Base-by-base conservation (phyloP, 768 basidiomycete genomes). In the Termitomyces sp. region DNA sequence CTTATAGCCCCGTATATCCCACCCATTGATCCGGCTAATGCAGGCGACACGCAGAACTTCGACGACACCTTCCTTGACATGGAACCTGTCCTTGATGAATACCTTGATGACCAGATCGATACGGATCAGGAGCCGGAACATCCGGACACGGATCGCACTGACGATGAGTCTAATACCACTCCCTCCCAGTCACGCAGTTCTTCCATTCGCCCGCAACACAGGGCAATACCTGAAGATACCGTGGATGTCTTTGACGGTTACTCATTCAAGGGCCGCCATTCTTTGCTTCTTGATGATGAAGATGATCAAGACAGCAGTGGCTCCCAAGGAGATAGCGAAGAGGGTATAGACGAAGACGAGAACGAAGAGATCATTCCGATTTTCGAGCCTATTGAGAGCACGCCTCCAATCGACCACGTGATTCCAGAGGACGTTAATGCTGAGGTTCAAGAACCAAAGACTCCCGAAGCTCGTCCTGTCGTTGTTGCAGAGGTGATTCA, bases 51-150 rank as follows among this genome's bases (percentile, higher is more conserved):
- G 63, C 92, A 92, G 71, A 98, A 98, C 74, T 99, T 98, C 71
- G 96, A 98, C 71, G 92, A 95, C 61, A 87, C 92, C 41, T 98
- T 97, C 84, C 81, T 98, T 58, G 91, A 91, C 68, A 96, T 98
- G 91, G 88, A 90, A 62, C 92, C 94, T 24, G 87, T 91, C 49
- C 84, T 98, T 60, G 90, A 94, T 62, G 88, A 90, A 52, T 80
- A 78, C 59, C 79, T 82, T 64, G 87, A 86, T 45, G 78, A 82
- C 49, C 78, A 80, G 61, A 77, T 76, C 55, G 86, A 88, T 66
- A 88, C 86, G 26, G 88, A 88, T 67, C 83, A 82, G 63, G 86
- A 87, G 60, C 82, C 81, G 13, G 78, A 78, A 24, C 80, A 85
- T 20, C 88, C 87, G 0, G 88, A 90, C 63, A 78, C 79, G 8